phyloP scores from a whole-genome alignment of 2,329 filamentous ascomycete species.

The Chaetomium sp. region DNA sequence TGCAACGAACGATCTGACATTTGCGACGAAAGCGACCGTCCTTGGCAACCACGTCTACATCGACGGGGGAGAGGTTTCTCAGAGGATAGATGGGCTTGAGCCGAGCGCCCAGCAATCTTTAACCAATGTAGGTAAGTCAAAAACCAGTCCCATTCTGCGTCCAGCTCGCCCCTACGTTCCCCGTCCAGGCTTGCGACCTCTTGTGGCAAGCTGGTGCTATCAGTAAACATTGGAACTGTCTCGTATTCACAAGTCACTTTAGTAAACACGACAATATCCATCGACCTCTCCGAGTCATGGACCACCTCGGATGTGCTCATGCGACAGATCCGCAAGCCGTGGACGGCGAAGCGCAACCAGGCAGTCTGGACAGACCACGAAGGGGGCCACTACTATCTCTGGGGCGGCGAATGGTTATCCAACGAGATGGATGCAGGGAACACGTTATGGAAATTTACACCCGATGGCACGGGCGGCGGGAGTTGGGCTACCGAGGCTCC shows the following conservation, averaged over 20 bases:
- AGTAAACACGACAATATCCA: constrained; percentile 29
- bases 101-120: neutral
- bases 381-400: constrained; percentile 17
- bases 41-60: constrained; percentile 28
- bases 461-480: constrained; percentile 23
- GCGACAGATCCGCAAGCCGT: constrained; percentile 8
- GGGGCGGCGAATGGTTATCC: constrained; percentile 16
- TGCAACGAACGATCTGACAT: neutral
- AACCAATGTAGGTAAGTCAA: neutral
- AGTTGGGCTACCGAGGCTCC: constrained; percentile 12
- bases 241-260: neutral
- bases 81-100: constrained; percentile 8
- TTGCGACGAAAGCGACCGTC: constrained; percentile 15
- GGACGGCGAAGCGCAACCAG: constrained; percentile 2
- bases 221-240: neutral
- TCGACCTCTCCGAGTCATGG: constrained; percentile 30
- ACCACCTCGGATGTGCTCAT: constrained; percentile 11
- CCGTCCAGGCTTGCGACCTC: too few species aligned
- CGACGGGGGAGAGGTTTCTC: constrained; percentile 27
- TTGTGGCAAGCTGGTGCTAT: too few species aligned
- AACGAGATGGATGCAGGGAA: neutral
- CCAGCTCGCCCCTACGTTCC: too few species aligned
- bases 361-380: constrained; percentile 13
- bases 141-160: neutral
- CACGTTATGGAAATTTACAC: constrained; percentile 24